Evolutionary conservation across 1,284 basidiomycete genomes (phyloP).

Genomic region (Meripilus lineatus): DNA sequence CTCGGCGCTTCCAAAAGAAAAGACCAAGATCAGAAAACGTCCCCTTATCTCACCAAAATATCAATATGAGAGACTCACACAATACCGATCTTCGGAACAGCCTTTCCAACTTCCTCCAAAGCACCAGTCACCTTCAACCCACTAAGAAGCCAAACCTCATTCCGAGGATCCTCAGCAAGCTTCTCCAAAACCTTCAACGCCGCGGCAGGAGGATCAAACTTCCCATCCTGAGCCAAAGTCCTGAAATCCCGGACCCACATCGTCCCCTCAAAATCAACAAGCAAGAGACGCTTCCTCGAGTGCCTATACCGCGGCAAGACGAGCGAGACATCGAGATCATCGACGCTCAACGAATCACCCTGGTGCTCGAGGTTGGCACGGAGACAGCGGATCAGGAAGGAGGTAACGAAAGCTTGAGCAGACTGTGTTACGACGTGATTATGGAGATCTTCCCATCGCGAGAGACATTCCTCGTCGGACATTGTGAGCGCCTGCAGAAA

Average conservation of each 20-base stretch:
- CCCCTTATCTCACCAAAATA: not conserved
- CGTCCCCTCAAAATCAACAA: constrained; percentile 80
- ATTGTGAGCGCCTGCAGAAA: constrained; percentile 63
- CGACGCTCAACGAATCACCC: constrained; percentile 33
- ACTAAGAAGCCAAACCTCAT: constrained; percentile 82
- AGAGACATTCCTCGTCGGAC: constrained; percentile 64
- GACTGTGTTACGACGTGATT: constrained; percentile 85
- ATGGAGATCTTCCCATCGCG: constrained; percentile 84
- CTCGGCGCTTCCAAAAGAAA: constrained; percentile 57
- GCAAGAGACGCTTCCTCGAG: constrained; percentile 57
- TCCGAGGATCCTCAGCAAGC: constrained; percentile 59
- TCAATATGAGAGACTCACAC: constrained; percentile 42
- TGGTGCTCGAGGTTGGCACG: constrained; percentile 67
- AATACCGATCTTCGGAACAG: constrained; percentile 69
- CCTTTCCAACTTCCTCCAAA: constrained; percentile 57
- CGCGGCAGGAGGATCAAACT: constrained; percentile 48
- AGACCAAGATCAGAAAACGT: constrained; percentile 1
- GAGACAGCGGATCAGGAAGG: constrained; percentile 71
- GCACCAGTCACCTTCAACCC: constrained; percentile 62
- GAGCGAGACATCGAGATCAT: constrained; percentile 45
- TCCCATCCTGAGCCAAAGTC: constrained; percentile 32
- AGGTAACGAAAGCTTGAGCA: constrained; percentile 78
- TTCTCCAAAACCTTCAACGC: constrained; percentile 54
- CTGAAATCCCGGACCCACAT: constrained; percentile 58
- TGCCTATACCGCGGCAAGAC: constrained; percentile 60